phyloP scores from a whole-genome alignment of 768 basidiomycete species.

The Kwoniella mangroviensis region DNA sequence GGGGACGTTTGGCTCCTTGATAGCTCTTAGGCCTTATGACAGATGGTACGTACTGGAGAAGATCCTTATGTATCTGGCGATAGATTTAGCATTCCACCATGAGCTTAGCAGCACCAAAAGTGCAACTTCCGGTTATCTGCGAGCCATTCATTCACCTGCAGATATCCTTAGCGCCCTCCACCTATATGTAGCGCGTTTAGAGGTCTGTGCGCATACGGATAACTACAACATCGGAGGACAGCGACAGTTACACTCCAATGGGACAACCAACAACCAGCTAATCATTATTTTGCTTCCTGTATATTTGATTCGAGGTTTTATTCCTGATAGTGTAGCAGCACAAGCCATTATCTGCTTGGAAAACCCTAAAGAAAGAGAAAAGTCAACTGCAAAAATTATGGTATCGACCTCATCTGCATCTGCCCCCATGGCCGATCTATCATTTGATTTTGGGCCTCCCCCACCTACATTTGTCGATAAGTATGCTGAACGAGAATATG shows the following conservation, averaged over 20 bases:
- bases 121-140: background rate
- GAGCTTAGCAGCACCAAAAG: background rate
- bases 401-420: background rate
- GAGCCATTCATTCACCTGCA: background rate
- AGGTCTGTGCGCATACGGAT: background rate
- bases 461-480: conserved; percentile 22
- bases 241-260: background rate
- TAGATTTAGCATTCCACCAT: no score
- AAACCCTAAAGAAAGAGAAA: background rate
- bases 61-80: no score
- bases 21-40: no score
- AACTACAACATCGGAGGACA: background rate
- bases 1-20: no score
- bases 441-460: conserved; percentile 27
- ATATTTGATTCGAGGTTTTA: no score
- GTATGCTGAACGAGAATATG: conserved; percentile 25
- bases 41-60: no score
- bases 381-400: background rate
- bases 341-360: no score
- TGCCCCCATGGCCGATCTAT: conserved; percentile 4
- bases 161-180: background rate
- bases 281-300: no score
- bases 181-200: background rate
- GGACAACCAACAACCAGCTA: no score
- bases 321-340: no score